Base-by-base conservation (phyloP, 1,284 basidiomycete species). In the Wallemia ichthyophaga region DNA sequence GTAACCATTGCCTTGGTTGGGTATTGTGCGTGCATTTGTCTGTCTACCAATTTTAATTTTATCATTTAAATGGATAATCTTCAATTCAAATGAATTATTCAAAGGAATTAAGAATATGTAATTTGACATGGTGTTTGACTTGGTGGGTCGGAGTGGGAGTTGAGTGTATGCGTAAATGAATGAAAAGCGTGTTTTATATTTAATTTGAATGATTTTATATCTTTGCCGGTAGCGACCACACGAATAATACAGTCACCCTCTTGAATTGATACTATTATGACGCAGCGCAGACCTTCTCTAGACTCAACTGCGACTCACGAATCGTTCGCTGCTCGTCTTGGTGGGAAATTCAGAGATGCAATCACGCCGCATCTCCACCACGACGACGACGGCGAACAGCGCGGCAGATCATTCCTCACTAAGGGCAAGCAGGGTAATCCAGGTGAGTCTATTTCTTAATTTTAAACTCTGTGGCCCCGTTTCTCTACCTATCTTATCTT, bases 41-140 rank as follows among this genome's bases (percentile, higher is more conserved):
- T 99, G 92, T 60, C 91, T 75, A n/a, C 94, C 92, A 67, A 98
- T 92, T 77, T 96, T 96, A 66, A 85, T 79, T 68, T 78, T 80
- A 67, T 79, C 75, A 60, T 74, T 76, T 54, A 98, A 80, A 55
- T 84, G 79, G 65, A 98, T 92, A 71, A 95, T 87, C 72, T 98
- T 96, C 62, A 89, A 87, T 53, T 84, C 76, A 70, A 96, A 96
- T 1, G 89, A 88, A 69, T 95, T 88, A 68, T 96, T 95, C 62
- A 96, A 77, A 0, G 92, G 89, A 70, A 48, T 48, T 21, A 48
- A 21, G 37, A 48, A 48, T 21, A 48, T 13, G n/a, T 15, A 31
- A 17, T 17, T 48, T 11, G 9, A 15, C 9, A 5, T 21, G 37
- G 9, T 48, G 13, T 5, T 48, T 11, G 37, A 48, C n/a, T 13